Evolutionary conservation across 495 filamentous ascomycete species (phyloP).

Genomic region (Neurospora intermedia): DNA sequence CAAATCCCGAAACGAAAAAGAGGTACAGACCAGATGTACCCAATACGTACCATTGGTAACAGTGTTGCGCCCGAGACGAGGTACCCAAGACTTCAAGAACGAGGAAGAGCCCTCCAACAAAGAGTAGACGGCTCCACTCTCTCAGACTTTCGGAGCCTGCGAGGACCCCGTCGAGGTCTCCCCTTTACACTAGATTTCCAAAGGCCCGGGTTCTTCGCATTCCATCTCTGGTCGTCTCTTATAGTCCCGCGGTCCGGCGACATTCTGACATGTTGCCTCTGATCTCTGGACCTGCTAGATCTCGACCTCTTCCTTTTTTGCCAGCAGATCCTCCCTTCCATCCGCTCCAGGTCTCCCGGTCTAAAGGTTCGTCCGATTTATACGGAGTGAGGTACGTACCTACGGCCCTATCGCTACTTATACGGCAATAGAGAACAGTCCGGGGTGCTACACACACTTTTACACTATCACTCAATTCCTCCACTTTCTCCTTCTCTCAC

Average conservation of each 20-base stretch:
- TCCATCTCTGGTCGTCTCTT: background rate
- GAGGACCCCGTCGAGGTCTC: constrained; percentile 13
- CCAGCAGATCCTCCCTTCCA: background rate
- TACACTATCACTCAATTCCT: background rate
- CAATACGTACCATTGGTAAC: background rate
- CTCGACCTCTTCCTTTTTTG: background rate
- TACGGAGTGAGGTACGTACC: no score
- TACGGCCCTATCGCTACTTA: background rate
- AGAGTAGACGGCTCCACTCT: background rate
- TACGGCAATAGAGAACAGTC: background rate
- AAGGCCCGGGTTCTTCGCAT: background rate
- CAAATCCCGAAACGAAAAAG: background rate
- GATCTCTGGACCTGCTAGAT: background rate
- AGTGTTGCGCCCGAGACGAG: background rate
- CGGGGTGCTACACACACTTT: background rate
- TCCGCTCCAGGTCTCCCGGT: background rate
- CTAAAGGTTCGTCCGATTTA: no score
- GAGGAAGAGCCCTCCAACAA: background rate
- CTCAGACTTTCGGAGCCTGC: constrained; percentile 10
- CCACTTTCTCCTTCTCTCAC: background rate
- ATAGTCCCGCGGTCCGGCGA: background rate
- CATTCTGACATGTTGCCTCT: background rate
- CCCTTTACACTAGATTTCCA: background rate
- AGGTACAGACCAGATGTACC: background rate
- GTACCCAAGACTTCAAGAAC: background rate